Conservation (phyloP, 2,329 filamentous ascomycete genomes). For the Colletotrichum neosansevieriae region DNA sequence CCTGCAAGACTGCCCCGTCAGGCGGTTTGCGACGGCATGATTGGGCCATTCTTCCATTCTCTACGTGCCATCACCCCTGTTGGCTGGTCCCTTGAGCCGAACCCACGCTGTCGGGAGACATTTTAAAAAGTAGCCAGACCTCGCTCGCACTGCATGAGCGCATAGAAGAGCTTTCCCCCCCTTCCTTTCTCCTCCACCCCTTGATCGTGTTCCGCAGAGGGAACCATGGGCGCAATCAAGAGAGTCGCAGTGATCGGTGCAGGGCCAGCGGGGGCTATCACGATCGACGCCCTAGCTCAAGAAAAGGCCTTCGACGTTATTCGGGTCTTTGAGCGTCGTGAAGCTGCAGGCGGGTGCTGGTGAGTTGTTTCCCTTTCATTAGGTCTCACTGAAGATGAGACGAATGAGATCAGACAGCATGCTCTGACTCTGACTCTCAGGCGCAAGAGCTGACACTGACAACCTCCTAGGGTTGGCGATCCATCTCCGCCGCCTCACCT, state of each 20-base stretch:
- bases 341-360: slow-evolving; percentile 72
- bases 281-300: slow-evolving; percentile 69
- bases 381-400: background rate
- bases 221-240: slow-evolving; percentile 43
- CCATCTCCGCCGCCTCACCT: slow-evolving; percentile 52
- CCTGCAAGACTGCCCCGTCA: slow-evolving; percentile 36
- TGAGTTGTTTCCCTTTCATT: slow-evolving; percentile 48
- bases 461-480: slow-evolving; percentile 60
- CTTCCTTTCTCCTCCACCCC: background rate
- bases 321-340: slow-evolving; percentile 71
- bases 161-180: background rate
- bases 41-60: background rate
- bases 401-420: background rate
- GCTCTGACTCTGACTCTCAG: background rate
- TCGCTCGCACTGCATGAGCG: slow-evolving; percentile 8
- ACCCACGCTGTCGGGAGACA: slow-evolving; percentile 15
- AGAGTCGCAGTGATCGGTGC: slow-evolving; percentile 71
- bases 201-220: background rate
- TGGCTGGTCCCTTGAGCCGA: slow-evolving; percentile 2
- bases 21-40: slow-evolving; percentile 23
- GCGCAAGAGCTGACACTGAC: slow-evolving; percentile 26
- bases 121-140: slow-evolving; percentile 22
- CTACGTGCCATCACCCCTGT: slow-evolving; percentile 11
- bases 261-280: slow-evolving; percentile 70
- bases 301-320: slow-evolving; percentile 70